A percentile compares a stretch with the other conserved stretches of the same genome.
phyloP scores from a whole-genome alignment of 306 rosid genomes.

The Cucurbita maxima region DNA sequence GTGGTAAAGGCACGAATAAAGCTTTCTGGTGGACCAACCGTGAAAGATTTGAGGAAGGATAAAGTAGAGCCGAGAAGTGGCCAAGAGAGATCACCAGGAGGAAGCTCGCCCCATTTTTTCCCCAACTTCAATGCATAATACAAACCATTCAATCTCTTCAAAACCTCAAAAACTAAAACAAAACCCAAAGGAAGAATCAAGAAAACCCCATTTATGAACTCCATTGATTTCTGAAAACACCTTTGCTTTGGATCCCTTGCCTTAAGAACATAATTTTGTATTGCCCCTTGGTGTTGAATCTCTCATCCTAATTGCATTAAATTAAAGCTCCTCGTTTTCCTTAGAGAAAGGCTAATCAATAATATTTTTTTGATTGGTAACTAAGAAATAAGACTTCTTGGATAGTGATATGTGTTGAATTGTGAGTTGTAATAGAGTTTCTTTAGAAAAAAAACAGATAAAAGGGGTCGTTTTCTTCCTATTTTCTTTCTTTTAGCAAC shows the following conservation, averaged over 20 bases:
- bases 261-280: too few relatives aligned
- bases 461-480: too few relatives aligned
- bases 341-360: background rate
- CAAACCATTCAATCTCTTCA: conserved; percentile 10
- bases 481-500: too few relatives aligned
- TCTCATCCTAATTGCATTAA: background rate
- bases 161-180: conserved; percentile 2
- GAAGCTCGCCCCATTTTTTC: background rate
- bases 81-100: conserved; percentile 17
- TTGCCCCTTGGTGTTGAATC: background rate
- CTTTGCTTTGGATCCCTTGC: background rate
- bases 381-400: background rate
- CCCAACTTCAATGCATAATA: conserved; percentile 8
- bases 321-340: too few relatives aligned
- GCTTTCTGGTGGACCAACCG: background rate
- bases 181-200: background rate
- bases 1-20: background rate
- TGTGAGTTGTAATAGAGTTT: background rate
- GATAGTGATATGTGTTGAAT: background rate
- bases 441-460: too few relatives aligned
- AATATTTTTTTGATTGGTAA: background rate
- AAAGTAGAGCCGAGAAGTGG: conserved; percentile 4
- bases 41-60: background rate
- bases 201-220: background rate
- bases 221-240: background rate